phyloP scores from a whole-genome alignment of 495 filamentous ascomycete genomes.

The Penicillium cosmopolitanum region DNA sequence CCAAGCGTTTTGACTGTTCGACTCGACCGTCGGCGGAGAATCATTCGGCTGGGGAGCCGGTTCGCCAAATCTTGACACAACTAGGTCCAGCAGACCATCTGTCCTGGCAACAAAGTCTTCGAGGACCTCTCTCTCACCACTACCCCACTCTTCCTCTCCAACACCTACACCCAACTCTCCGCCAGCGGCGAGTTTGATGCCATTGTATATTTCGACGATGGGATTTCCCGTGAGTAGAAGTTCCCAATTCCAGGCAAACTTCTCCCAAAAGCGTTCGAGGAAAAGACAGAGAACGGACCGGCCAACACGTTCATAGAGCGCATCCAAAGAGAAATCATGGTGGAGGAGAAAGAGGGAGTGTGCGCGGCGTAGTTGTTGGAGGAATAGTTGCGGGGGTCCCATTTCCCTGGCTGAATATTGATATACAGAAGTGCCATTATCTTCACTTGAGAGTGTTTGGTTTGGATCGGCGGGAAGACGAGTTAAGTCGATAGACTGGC shows the following conservation, averaged over 20 bases:
- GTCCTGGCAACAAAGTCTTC: conserved; percentile 72
- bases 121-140: conserved; percentile 86
- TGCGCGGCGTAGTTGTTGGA: conserved; percentile 80
- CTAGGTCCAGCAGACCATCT: conserved; percentile 76
- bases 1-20: conserved; percentile 50
- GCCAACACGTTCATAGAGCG: conserved; percentile 65
- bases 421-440: conserved; percentile 30
- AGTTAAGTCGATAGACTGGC: conserved; percentile 75
- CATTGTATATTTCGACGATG: conserved; percentile 73
- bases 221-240: conserved; percentile 90
- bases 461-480: conserved; percentile 44
- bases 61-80: conserved; percentile 85
- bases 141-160: conserved; percentile 91
- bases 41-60: conserved; percentile 18
- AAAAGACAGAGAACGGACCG: conserved; percentile 62
- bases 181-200: conserved; percentile 86
- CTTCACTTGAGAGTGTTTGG: conserved; percentile 26
- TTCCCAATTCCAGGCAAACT: conserved; percentile 82
- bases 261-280: conserved; percentile 81
- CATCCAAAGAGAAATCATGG: conserved; percentile 70
- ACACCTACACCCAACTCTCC: conserved; percentile 93
- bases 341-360: conserved; percentile 86
- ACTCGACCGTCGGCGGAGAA: conserved; percentile 10
- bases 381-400: conserved; percentile 74
- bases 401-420: conserved; percentile 91